Conservation (phyloP, 495 filamentous ascomycete species). For the Pseudoneurospora amorphoporcata region DNA sequence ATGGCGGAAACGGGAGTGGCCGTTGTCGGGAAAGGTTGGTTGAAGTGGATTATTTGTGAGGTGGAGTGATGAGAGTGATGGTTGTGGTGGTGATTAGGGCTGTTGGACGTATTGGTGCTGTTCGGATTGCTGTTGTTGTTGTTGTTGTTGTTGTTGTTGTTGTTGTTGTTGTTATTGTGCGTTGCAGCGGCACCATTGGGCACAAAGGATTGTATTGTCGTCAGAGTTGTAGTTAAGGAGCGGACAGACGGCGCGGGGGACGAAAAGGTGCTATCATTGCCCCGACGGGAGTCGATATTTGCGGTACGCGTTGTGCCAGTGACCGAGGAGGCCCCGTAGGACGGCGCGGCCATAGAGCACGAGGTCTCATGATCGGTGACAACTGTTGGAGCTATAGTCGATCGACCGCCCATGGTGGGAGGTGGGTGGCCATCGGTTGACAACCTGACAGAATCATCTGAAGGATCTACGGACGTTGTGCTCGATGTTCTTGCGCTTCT, state of each 20-base stretch:
- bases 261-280: slow-evolving; percentile 82
- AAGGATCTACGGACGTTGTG: slow-evolving; percentile 27
- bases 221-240: slow-evolving; percentile 88
- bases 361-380: slow-evolving; percentile 71
- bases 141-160: too few species aligned
- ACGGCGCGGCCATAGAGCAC: slow-evolving; percentile 63
- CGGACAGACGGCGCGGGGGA: slow-evolving; percentile 86
- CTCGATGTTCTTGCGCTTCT: slow-evolving; percentile 24
- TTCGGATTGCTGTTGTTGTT: slow-evolving; percentile 38
- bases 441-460: slow-evolving; percentile 41
- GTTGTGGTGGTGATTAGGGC: slow-evolving; percentile 21
- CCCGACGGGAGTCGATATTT: slow-evolving; percentile 53
- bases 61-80: slow-evolving; percentile 34
- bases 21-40: slow-evolving; percentile 73
- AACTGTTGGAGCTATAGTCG: slow-evolving; percentile 60
- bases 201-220: slow-evolving; percentile 84
- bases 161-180: slow-evolving; percentile 16
- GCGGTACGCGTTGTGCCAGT: slow-evolving; percentile 55
- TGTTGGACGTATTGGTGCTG: slow-evolving; percentile 22
- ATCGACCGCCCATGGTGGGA: slow-evolving; percentile 54
- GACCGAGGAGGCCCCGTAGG: slow-evolving; percentile 56
- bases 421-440: slow-evolving; percentile 49
- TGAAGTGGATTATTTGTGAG: slow-evolving; percentile 60
- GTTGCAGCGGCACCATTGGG: slow-evolving; percentile 54
- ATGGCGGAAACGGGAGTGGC: slow-evolving; percentile 66